Base-by-base conservation (phyloP, 176 grass and related monocot species). In the Phyllostachys edulis region DNA sequence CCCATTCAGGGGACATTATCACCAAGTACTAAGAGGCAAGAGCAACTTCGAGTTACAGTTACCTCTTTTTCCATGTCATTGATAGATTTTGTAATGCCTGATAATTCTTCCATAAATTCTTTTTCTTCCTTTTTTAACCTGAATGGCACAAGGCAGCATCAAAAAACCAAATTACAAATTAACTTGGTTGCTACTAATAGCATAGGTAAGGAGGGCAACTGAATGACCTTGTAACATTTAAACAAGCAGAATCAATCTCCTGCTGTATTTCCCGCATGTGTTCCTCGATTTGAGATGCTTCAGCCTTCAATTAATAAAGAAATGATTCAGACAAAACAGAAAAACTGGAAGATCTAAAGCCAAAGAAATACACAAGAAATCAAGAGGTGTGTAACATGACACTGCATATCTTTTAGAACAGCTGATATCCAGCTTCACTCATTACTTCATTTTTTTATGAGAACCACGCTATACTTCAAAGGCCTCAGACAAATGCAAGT, bases 121-220 rank as follows among this genome's bases (percentile, higher is more conserved):
- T 72, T 84, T 71, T 95, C 96, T 62, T 93, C 91, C 57, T 98
- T 85, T 66, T 66, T 86, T 50, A 95, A 85, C 76, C 96, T 98
- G 77, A 80, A 90, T n/a, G n/a, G 86, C 21, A 44, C 20, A 29
- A 78, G 6, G 55, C 2, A 54, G 37, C 59, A 80, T 89, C 23
- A 84, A 80, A 71, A 60, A 86, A n/a, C n/a, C n/a, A n/a, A n/a
- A n/a, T n/a, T n/a, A 51, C 15, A 80, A 64, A 26, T 26, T 75
- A 54, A 54, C 27, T 16, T 55, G 17, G 32, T 41, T 80, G 17
- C 4, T 37, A 78, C 17, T 68, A 54, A 80, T 52, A 78, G 21
- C 56, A 90, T 36, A 73, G 56, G 47, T 24, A 84, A 87, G 54
- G 4, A 75, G 34, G 15, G 40, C 13, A 55, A 63, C 8, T n/a